phyloP scores from a whole-genome alignment of 352 stramenopile genomes.

The Thraustotheca clavata region DNA sequence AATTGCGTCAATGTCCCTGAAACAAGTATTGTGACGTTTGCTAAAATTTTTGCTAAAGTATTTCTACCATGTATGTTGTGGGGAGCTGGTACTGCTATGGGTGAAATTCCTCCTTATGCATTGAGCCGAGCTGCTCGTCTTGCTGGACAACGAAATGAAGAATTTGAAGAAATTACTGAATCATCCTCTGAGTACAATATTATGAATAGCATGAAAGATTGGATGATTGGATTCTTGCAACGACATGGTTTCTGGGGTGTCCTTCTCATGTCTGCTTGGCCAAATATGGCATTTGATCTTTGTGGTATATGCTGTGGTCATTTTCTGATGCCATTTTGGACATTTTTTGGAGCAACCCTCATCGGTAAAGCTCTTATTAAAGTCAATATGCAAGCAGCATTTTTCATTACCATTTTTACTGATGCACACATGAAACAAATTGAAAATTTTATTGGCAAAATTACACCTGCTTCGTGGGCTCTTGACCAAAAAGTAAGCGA shows the following conservation, averaged over 20 bases:
- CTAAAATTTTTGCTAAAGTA: constrained; percentile 85
- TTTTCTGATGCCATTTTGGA: constrained; percentile 93
- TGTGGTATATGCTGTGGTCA: constrained; percentile 93
- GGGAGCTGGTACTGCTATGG: constrained; percentile 88
- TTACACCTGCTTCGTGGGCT: constrained; percentile 62
- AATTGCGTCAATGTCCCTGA: constrained; percentile 40
- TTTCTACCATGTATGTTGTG: constrained; percentile 87
- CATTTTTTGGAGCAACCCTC: constrained; percentile 91
- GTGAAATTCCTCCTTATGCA: constrained; percentile 91
- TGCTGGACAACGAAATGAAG: constrained; percentile 78
- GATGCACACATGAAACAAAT: constrained; percentile 76
- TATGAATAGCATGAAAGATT: constrained; percentile 88
- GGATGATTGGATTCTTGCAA: constrained; percentile 90
- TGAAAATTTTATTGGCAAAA: constrained; percentile 69
- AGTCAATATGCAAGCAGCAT: constrained; percentile 83
- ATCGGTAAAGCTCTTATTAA: constrained; percentile 92
- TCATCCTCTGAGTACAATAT: constrained; percentile 79
- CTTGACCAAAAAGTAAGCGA: constrained; percentile 75
- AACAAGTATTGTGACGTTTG: constrained; percentile 51
- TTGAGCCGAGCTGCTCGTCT: constrained; percentile 81
- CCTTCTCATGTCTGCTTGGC: constrained; percentile 90
- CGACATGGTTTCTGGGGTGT: constrained; percentile 90
- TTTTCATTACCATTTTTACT: constrained; percentile 89
- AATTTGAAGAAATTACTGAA: constrained; percentile 84
- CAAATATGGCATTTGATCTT: constrained; percentile 92